Conservation (phyloP, 169 alveolate genomes). For the Cryptosporidium bovis region DNA sequence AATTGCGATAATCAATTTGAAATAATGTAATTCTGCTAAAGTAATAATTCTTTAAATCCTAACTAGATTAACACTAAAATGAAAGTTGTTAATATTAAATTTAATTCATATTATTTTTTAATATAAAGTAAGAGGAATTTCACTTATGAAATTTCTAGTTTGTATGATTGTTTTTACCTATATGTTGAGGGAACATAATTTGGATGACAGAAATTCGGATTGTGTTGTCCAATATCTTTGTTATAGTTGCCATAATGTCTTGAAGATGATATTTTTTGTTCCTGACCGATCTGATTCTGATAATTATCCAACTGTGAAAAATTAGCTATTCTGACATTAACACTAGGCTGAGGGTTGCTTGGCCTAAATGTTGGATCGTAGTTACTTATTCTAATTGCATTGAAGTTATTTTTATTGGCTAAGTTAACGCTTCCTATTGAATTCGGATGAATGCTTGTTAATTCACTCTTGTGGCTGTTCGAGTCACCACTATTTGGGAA, state of each 20-base stretch:
- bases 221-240: constrained; percentile 13
- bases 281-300: constrained; percentile 14
- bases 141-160: background rate
- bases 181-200: constrained; percentile 51
- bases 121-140: too few species aligned
- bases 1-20: background rate
- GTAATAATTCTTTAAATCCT: background rate
- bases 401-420: constrained; percentile 8
- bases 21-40: background rate
- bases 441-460: background rate
- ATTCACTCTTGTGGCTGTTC: constrained; percentile 8
- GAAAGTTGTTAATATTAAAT: too few species aligned
- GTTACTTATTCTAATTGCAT: constrained; percentile 38
- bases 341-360: constrained; percentile 58
- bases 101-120: too few species aligned
- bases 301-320: constrained; percentile 48
- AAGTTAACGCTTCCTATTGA: background rate
- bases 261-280: constrained; percentile 50
- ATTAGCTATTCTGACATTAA: constrained; percentile 52
- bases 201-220: constrained; percentile 8
- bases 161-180: background rate
- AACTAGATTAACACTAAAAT: background rate
- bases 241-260: constrained; percentile 16
- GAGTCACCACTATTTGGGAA: constrained; percentile 32
- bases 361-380: constrained; percentile 45